A percentile compares a stretch with the other conserved stretches of the same genome.
phyloP scores from a whole-genome alignment of 75 land plant species.

The Gnetum montanum region DNA sequence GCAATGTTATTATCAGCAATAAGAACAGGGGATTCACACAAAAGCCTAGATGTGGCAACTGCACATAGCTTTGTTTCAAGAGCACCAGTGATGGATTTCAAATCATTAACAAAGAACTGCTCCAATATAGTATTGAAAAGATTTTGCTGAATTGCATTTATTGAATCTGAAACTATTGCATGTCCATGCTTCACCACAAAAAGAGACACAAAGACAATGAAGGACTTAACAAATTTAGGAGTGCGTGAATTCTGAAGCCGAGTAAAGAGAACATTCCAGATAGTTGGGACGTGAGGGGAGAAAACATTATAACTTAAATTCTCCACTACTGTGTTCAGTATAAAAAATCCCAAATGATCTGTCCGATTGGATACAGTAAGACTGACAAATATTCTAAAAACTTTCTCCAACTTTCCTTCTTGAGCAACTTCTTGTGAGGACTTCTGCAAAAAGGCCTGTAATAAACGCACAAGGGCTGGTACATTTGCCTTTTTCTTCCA shows the following conservation, averaged over 20 bases:
- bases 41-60: conserved; percentile 71
- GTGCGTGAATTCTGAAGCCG: conserved; percentile 50
- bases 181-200: conserved; percentile 78
- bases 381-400: conserved; percentile 70
- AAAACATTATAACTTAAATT: conserved; percentile 63
- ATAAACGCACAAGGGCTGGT: conserved; percentile 85
- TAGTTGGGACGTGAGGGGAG: conserved; percentile 29
- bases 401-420: conserved; percentile 52
- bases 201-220: conserved; percentile 79
- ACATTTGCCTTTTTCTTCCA: conserved; percentile 82
- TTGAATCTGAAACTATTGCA: conserved; percentile 41
- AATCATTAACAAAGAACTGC: conserved; percentile 81
- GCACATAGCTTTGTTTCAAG: conserved; percentile 73
- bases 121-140: conserved; percentile 51
- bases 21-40: conserved; percentile 70
- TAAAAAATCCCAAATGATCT: conserved; percentile 79
- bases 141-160: conserved; percentile 61
- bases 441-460: conserved; percentile 87
- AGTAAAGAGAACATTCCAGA: conserved; percentile 63
- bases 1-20: conserved; percentile 22
- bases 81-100: conserved; percentile 61
- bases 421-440: conserved; percentile 64
- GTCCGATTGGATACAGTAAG: conserved; percentile 55
- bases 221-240: conserved; percentile 63
- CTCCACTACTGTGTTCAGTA: conserved; percentile 84